These are phyloP conservation scores for Ceratobasidium papillatum DNA, from an alignment of 1,284 basidiomycete genomes.

Conservation along the genomic window DNA sequence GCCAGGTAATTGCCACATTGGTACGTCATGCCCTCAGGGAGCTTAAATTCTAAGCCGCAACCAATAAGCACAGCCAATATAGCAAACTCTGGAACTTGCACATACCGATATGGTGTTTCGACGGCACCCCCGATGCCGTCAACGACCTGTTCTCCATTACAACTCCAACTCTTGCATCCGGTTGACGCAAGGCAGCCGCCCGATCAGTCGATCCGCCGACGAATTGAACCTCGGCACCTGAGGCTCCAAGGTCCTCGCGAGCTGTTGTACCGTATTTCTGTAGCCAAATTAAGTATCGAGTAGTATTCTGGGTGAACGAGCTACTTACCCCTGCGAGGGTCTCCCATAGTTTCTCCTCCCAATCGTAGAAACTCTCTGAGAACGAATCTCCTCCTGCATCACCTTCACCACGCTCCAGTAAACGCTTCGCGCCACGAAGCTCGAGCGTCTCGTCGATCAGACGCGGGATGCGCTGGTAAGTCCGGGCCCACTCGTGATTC, in stretches of 20 bases:
- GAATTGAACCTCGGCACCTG: conserved; percentile 52
- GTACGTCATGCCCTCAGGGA: conserved; percentile 22
- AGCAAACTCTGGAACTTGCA: conserved; percentile 43
- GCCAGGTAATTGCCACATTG: conserved; percentile 32
- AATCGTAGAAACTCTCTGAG: conserved; percentile 60
- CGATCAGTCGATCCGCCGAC: conserved; percentile 53
- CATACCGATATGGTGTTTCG: conserved; percentile 58
- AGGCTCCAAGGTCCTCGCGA: conserved; percentile 45
- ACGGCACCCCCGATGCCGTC: conserved; percentile 54
- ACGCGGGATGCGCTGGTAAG: conserved; percentile 61
- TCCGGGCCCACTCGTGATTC: conserved; percentile 62
- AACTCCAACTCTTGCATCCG: conserved; percentile 55
- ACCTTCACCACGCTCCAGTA: conserved; percentile 56
- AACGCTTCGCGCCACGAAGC: conserved; percentile 55
- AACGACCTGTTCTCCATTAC: conserved; percentile 56
- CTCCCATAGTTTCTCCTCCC: conserved; percentile 57
- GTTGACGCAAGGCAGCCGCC: conserved; percentile 54
- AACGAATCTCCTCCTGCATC: conserved; percentile 58
- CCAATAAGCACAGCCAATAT: background rate
- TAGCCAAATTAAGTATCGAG: background rate
- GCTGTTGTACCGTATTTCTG: conserved; percentile 44
- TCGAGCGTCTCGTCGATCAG: conserved; percentile 56
- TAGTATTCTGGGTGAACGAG: background rate
- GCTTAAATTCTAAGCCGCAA: background rate
- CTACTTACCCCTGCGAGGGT: conserved; percentile 47